phyloP scores from a whole-genome alignment of 495 filamentous ascomycete genomes.

The Penicillium salamii region DNA sequence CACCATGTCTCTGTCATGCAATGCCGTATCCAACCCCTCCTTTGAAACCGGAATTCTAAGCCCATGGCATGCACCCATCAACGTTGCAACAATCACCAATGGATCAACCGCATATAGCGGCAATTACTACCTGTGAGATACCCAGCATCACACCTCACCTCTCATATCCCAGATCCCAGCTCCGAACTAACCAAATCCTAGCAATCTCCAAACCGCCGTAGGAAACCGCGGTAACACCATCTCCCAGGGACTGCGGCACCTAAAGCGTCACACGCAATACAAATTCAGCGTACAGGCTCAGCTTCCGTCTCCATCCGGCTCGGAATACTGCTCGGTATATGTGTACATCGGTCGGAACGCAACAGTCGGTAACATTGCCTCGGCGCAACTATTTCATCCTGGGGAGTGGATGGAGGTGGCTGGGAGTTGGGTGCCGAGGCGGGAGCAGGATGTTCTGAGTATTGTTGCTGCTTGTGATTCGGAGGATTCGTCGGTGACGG shows the following conservation, averaged over 20 bases:
- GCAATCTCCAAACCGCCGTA: constrained; percentile 20
- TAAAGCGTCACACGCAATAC: constrained; percentile 14
- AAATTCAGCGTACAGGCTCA: constrained; percentile 15
- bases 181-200: neutral
- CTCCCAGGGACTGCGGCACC: constrained; percentile 14
- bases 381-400: constrained; percentile 6
- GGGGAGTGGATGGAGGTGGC: constrained; percentile 19
- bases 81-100: constrained; percentile 21
- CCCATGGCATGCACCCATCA: constrained; percentile 22
- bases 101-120: constrained; percentile 17
- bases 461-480: constrained; percentile 21
- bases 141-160: neutral
- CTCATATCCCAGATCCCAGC: no score
- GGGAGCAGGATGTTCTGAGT: constrained; percentile 12
- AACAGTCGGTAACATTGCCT: constrained; percentile 14
- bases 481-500: constrained; percentile 18
- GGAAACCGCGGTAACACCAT: constrained; percentile 23
- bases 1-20: constrained; percentile 16
- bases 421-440: constrained; percentile 15
- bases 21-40: constrained; percentile 23
- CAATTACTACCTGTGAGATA: constrained; percentile 23
- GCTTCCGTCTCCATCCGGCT: constrained; percentile 6
- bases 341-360: constrained; percentile 20
- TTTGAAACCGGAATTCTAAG: constrained; percentile 24
- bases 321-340: constrained; percentile 19